These are phyloP conservation scores for Beauveria sp. DNA, from an alignment of 2,329 filamentous ascomycete genomes.

Conservation along the genomic window DNA sequence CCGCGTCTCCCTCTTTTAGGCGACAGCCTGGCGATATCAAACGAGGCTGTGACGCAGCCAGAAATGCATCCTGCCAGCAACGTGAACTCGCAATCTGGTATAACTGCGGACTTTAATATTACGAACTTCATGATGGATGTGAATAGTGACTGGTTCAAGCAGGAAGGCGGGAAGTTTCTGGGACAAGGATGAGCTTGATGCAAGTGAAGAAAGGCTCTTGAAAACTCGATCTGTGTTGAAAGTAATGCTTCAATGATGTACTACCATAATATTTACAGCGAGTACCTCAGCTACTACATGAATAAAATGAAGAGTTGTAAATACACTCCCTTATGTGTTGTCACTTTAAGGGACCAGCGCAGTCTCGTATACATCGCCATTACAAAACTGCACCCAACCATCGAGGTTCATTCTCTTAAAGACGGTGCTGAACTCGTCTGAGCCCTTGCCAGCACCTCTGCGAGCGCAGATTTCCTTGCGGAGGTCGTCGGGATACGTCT, in stretches of 20 bases:
- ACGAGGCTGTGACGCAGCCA: slow-evolving; percentile 15
- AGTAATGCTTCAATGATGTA: not conserved
- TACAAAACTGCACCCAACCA: slow-evolving; percentile 54
- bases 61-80: slow-evolving; percentile 22
- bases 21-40: slow-evolving; percentile 15
- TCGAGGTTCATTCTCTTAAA: slow-evolving; percentile 59
- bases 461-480: slow-evolving; percentile 32
- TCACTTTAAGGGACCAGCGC: not conserved
- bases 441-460: slow-evolving; percentile 29
- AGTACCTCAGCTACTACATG: not conserved
- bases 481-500: slow-evolving; percentile 14
- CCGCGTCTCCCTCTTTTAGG: slow-evolving; percentile 54
- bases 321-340: not conserved
- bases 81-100: slow-evolving; percentile 19
- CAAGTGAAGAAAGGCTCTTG: not conserved
- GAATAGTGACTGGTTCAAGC: slow-evolving; percentile 65
- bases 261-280: not conserved
- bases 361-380: slow-evolving; percentile 24
- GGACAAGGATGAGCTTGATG: not conserved
- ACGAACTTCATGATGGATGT: slow-evolving; percentile 71
- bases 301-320: not conserved
- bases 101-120: slow-evolving; percentile 62
- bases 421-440: slow-evolving; percentile 51
- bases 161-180: slow-evolving; percentile 26
- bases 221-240: not conserved